Conservation (phyloP, 2,329 filamentous ascomycete species). For the Akanthomyces uredinophilus region DNA sequence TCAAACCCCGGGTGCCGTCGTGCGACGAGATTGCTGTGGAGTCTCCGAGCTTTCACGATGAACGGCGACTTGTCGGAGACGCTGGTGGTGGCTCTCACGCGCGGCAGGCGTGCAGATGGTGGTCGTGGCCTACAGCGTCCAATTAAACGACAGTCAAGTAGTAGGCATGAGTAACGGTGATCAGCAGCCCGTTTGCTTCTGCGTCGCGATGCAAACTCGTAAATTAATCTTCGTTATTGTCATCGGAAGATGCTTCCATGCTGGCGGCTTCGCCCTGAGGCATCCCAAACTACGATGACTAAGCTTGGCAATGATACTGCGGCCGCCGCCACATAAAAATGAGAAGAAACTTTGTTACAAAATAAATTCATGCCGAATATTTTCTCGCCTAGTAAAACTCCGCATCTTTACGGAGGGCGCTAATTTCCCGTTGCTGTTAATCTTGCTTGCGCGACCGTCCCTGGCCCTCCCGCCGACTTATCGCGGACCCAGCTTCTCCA, state of each 20-base stretch:
- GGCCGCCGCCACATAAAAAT: neutral
- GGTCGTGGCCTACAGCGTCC: neutral
- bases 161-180: neutral
- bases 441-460: neutral
- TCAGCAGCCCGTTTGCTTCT: neutral
- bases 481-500: constrained; percentile 92
- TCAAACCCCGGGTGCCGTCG: neutral
- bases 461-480: constrained; percentile 35
- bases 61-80: neutral
- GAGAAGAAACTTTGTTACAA: neutral
- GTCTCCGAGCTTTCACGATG: neutral
- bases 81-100: neutral
- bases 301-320: neutral
- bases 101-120: neutral
- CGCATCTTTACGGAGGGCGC: neutral
- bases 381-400: constrained; percentile 12
- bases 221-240: neutral
- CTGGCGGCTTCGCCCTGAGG: neutral
- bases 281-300: neutral
- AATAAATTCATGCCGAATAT: constrained; percentile 1
- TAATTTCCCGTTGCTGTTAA: neutral
- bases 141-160: neutral
- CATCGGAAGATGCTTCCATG: neutral
- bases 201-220: neutral
- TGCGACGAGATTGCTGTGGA: constrained; percentile 12